Percentiles rank a stretch among this genome's conserved stretches.
These are phyloP conservation scores for Geotrichum reessii DNA, from an alignment of 1,139 yeast genomes.

Conservation along the genomic window DNA sequence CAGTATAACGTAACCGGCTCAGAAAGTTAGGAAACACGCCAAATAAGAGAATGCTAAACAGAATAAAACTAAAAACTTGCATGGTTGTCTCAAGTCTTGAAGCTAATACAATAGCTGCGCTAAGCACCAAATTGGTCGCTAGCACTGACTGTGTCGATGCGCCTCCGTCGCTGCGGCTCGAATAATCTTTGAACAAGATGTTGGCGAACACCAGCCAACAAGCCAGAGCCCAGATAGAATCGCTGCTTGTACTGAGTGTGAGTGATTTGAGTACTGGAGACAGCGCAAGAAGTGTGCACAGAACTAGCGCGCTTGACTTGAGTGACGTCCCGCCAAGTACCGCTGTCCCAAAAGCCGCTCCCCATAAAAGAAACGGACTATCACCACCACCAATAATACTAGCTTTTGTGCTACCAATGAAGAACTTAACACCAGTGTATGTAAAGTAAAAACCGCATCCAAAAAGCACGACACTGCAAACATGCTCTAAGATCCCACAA, in stretches of 20 bases:
- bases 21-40: constrained; percentile 64
- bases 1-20: constrained; percentile 32
- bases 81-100: constrained; percentile 70
- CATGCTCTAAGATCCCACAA: constrained; percentile 59
- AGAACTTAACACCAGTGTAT: constrained; percentile 32
- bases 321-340: constrained; percentile 31
- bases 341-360: constrained; percentile 13
- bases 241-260: constrained; percentile 84
- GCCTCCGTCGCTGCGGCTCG: constrained; percentile 32
- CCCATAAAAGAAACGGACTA: constrained; percentile 15
- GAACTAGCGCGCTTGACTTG: constrained; percentile 63
- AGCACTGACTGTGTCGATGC: constrained; percentile 47
- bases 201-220: constrained; percentile 69
- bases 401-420: constrained; percentile 32
- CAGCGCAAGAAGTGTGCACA: constrained; percentile 64
- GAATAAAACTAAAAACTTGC: constrained; percentile 74
- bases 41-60: constrained; percentile 65
- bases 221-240: constrained; percentile 91
- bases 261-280: constrained; percentile 88
- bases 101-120: constrained; percentile 85
- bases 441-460: constrained; percentile 55
- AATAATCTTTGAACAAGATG: constrained; percentile 61
- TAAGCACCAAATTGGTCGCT: constrained; percentile 75
- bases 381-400: constrained; percentile 36
- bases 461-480: constrained; percentile 56